Percentiles rank a stretch among this genome's conserved stretches.
These are phyloP conservation scores for Rhododendron ovatum DNA, from an alignment of 148 eudicot genomes.

Conservation along the genomic window DNA sequence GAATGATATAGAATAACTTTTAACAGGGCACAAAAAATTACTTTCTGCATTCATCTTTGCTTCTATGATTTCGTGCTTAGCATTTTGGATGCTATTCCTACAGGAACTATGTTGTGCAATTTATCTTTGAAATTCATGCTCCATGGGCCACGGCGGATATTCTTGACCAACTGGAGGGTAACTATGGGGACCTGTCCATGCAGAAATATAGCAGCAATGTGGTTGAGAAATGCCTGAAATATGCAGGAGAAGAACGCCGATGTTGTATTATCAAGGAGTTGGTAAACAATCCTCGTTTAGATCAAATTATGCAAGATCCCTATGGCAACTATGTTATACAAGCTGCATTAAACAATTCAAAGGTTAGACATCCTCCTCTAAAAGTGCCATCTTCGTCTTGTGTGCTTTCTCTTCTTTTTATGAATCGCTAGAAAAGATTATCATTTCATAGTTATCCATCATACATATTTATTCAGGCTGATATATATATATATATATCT, in stretches of 20 bases:
- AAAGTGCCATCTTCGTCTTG: not conserved
- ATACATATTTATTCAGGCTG: not conserved
- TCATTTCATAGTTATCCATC: not conserved
- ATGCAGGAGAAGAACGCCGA: slow-evolving; percentile 28
- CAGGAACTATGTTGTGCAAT: slow-evolving; percentile 39
- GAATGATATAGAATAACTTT: not conserved
- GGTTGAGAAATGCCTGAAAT: slow-evolving; percentile 36
- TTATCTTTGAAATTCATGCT: slow-evolving; percentile 26
- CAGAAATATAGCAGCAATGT: slow-evolving; percentile 40
- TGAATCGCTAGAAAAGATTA: not conserved
- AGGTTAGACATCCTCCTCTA: slow-evolving; percentile 21
- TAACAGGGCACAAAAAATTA: not conserved
- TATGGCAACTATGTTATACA: slow-evolving; percentile 39
- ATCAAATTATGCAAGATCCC: slow-evolving; percentile 41
- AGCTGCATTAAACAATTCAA: slow-evolving; percentile 30
- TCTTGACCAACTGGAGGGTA: slow-evolving; percentile 30
- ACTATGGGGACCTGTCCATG: slow-evolving; percentile 34
- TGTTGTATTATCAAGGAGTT: slow-evolving; percentile 25
- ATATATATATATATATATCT: not conserved
- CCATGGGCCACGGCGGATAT: slow-evolving; percentile 30
- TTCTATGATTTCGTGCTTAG: not conserved
- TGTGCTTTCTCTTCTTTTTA: not conserved
- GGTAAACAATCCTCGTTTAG: slow-evolving; percentile 25
- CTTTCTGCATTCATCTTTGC: not conserved
- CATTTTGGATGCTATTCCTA: not conserved